A percentile compares a stretch with the other conserved stretches of the same genome.
Evolutionary conservation across 805 yeast species (phyloP).

Genomic region (Hanseniaspora jakobsenii): DNA sequence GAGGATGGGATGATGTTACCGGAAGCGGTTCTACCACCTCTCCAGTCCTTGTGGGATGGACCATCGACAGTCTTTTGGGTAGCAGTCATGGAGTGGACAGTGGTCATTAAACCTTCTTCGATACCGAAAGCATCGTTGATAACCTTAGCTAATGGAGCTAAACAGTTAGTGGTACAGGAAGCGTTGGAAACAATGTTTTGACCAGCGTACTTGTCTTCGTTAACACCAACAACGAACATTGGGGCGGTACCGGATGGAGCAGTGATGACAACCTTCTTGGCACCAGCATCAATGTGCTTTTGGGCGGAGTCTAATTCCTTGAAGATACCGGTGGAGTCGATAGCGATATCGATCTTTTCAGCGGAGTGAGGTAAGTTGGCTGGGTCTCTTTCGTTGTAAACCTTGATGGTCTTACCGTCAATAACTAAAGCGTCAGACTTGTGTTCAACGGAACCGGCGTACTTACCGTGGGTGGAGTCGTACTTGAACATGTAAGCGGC

Average conservation of each 20-base stretch:
- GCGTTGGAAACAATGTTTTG: constrained; percentile 57
- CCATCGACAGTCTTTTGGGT: constrained; percentile 67
- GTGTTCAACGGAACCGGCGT: constrained; percentile 44
- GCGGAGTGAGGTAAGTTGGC: constrained; percentile 58
- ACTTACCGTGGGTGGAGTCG: constrained; percentile 60
- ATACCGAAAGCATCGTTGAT: constrained; percentile 54
- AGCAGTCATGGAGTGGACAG: constrained; percentile 61
- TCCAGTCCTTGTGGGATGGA: constrained; percentile 70
- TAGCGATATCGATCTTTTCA: constrained; percentile 47
- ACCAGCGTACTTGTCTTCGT: constrained; percentile 45
- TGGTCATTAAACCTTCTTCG: constrained; percentile 66
- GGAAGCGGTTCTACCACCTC: constrained; percentile 70
- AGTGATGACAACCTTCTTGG: constrained; percentile 60
- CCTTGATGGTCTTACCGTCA: constrained; percentile 40
- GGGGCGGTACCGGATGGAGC: constrained; percentile 65
- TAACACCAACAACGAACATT: constrained; percentile 63
- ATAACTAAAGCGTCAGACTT: constrained; percentile 42
- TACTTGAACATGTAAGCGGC: constrained; percentile 67
- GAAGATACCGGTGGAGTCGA: constrained; percentile 66
- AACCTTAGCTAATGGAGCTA: constrained; percentile 62
- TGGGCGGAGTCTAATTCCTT: constrained; percentile 52
- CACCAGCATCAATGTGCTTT: constrained; percentile 61
- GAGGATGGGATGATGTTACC: constrained; percentile 66
- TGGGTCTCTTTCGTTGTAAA: constrained; percentile 58
- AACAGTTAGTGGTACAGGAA: constrained; percentile 64